Conservation (phyloP, 176 grass and related monocot genomes). For the Carex kokanica region DNA sequence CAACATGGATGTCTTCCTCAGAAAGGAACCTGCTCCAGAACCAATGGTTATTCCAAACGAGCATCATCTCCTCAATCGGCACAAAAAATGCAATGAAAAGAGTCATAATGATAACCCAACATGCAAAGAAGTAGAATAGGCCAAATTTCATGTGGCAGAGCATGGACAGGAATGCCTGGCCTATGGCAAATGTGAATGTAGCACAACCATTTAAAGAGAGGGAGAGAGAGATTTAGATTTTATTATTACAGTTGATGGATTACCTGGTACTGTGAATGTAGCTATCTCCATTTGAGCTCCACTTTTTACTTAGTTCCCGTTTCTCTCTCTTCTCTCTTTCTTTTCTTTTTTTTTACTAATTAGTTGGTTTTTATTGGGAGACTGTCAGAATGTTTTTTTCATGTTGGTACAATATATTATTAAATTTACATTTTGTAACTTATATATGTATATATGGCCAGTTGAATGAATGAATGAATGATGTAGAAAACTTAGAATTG, state of each 20-base stretch:
- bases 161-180: conserved; percentile 5
- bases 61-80: conserved; percentile 19
- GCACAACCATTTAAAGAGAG: too few relatives aligned
- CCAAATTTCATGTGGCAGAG: conserved; percentile 22
- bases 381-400: neutral
- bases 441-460: neutral
- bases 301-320: neutral
- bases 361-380: conserved; percentile 4
- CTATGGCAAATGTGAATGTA: conserved; percentile 19
- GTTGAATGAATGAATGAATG: neutral
- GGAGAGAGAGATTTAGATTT: neutral
- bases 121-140: conserved; percentile 9
- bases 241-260: neutral
- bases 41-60: conserved; percentile 23
- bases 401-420: neutral
- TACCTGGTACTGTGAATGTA: neutral
- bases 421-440: neutral
- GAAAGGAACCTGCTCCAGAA: too few relatives aligned
- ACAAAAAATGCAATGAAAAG: conserved; percentile 21
- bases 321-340: neutral
- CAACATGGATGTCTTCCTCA: too few relatives aligned
- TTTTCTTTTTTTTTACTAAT: neutral
- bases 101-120: conserved; percentile 22
- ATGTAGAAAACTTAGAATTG: neutral
- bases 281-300: neutral